These are phyloP conservation scores for Grigorovia transvaalensis DNA, from an alignment of 805 yeast species.

Conservation along the genomic window DNA sequence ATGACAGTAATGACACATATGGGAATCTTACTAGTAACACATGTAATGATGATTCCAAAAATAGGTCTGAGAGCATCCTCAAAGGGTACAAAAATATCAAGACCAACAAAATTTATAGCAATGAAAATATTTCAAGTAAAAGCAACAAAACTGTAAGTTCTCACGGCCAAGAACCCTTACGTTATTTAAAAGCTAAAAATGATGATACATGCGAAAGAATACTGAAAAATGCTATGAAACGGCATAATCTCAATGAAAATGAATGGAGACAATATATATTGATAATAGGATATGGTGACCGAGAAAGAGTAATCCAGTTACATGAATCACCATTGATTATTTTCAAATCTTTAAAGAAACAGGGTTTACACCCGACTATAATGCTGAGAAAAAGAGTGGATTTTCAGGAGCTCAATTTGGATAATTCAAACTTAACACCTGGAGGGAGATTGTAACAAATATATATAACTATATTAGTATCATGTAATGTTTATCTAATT, in stretches of 20 bases:
- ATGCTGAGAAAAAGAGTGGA: conserved; percentile 82
- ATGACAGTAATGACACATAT: background rate
- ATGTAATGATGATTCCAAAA: no score
- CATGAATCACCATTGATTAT: conserved; percentile 84
- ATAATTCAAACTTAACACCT: conserved; percentile 8
- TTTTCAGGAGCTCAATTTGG: conserved; percentile 17
- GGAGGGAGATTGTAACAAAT: conserved; percentile 21
- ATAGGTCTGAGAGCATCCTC: no score
- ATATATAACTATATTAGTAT: no score
- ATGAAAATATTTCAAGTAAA: background rate
- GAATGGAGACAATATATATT: conserved; percentile 87
- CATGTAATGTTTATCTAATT: no score
- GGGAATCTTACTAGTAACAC: no score
- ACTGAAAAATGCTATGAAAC: conserved; percentile 76
- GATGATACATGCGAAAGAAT: conserved; percentile 89
- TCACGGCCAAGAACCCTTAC: conserved; percentile 43
- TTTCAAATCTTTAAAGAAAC: conserved; percentile 73
- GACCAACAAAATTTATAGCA: no score
- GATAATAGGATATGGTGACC: conserved; percentile 84
- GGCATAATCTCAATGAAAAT: conserved; percentile 64
- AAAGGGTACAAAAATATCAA: no score
- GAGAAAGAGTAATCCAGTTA: conserved; percentile 69
- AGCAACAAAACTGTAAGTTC: background rate
- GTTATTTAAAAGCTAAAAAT: conserved; percentile 72
- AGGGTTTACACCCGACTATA: conserved; percentile 81